A percentile compares a stretch with the other conserved stretches of the same genome.
These are phyloP conservation scores for Penicillium flavigenum DNA, from an alignment of 495 filamentous ascomycete species.

Conservation along the genomic window DNA sequence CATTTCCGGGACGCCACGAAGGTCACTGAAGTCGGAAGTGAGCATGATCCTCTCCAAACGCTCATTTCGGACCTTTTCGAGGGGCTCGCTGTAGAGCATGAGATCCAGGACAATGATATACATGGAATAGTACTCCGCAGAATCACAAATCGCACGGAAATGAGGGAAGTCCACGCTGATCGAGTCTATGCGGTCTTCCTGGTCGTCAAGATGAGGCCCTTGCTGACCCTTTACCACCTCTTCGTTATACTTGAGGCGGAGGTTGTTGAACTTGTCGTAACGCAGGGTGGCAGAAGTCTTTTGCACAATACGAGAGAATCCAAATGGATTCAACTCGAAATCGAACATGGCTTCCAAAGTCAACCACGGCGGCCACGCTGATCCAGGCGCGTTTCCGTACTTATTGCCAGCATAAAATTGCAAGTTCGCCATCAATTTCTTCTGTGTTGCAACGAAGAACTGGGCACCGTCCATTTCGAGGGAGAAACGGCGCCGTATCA, in stretches of 20 bases:
- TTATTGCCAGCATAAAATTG: slow-evolving; percentile 92
- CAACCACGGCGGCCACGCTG: slow-evolving; percentile 96
- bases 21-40: slow-evolving; percentile 98
- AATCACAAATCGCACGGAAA: slow-evolving; percentile 89
- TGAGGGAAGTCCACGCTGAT: slow-evolving; percentile 96
- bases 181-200: slow-evolving; percentile 85
- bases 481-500: slow-evolving; percentile 91
- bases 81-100: slow-evolving; percentile 88
- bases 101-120: slow-evolving; percentile 96
- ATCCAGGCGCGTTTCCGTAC: slow-evolving; percentile 81
- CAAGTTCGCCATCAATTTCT: slow-evolving; percentile 78
- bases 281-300: slow-evolving; percentile 90
- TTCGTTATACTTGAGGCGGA: slow-evolving; percentile 96
- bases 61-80: slow-evolving; percentile 93
- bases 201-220: slow-evolving; percentile 36
- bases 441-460: slow-evolving; percentile 94
- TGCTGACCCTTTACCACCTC: slow-evolving; percentile 69
- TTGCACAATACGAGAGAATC: slow-evolving; percentile 91
- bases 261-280: slow-evolving; percentile 97
- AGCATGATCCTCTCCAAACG: slow-evolving; percentile 97
- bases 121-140: slow-evolving; percentile 92
- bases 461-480: slow-evolving; percentile 95
- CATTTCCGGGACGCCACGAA: slow-evolving; percentile 91
- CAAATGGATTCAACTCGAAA: slow-evolving; percentile 86
- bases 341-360: slow-evolving; percentile 98